Percentiles rank a stretch among this genome's conserved stretches.
Conservation (phyloP, 2,329 filamentous ascomycete species). For the Ophiostoma himal-ulmi region DNA sequence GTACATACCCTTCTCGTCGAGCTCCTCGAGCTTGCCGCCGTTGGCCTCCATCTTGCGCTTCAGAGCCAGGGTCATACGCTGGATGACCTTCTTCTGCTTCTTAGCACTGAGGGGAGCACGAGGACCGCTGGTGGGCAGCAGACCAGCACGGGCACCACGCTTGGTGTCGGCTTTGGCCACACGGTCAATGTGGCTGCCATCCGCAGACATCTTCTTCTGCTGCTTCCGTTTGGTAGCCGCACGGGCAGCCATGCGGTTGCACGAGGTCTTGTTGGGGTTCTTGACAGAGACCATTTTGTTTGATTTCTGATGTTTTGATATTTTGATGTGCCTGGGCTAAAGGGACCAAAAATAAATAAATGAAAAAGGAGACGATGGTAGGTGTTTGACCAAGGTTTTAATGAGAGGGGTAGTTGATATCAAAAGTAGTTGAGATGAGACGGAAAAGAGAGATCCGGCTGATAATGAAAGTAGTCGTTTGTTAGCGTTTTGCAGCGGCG, state of each 20-base stretch:
- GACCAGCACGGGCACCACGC: conserved; percentile 47
- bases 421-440: not conserved
- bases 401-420: not conserved
- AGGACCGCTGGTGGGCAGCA: conserved; percentile 53
- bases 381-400: not conserved
- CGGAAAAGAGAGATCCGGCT: conserved; percentile 8
- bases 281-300: conserved; percentile 48
- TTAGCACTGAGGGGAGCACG: conserved; percentile 47
- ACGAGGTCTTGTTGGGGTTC: conserved; percentile 53
- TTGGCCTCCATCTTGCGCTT: conserved; percentile 48
- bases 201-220: conserved; percentile 39
- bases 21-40: conserved; percentile 35
- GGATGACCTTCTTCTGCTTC: conserved; percentile 52
- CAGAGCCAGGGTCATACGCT: conserved; percentile 47
- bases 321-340: too few relatives aligned
- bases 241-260: conserved; percentile 47
- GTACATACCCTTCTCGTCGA: conserved; percentile 28
- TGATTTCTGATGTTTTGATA: not conserved
- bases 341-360: too few relatives aligned
- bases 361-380: not conserved
- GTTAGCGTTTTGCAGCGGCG: not conserved
- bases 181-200: conserved; percentile 26
- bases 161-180: conserved; percentile 35
- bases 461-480: not conserved
- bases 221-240: conserved; percentile 42